These are phyloP conservation scores for Cladosporium halotolerans DNA, from an alignment of 2,329 filamentous ascomycete species.

Conservation along the genomic window DNA sequence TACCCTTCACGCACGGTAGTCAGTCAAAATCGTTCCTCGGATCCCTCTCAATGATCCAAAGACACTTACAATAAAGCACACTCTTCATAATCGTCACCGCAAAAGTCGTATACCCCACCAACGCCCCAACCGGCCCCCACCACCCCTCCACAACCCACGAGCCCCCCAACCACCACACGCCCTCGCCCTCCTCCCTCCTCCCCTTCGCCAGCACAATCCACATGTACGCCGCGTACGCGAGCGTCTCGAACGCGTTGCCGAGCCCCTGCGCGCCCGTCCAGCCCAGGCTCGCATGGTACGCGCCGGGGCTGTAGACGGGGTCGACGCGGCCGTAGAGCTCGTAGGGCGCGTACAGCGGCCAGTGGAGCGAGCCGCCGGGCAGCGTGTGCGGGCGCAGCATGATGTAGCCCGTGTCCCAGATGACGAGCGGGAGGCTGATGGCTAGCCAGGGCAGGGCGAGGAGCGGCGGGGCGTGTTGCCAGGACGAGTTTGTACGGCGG, in stretches of 20 bases:
- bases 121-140: conserved; percentile 48
- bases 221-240: conserved; percentile 59
- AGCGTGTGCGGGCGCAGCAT: conserved; percentile 74
- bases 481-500: conserved; percentile 21
- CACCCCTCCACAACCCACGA: conserved; percentile 46
- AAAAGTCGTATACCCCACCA: conserved; percentile 54
- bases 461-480: conserved; percentile 56
- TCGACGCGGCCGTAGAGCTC: conserved; percentile 74
- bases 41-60: background rate
- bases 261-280: conserved; percentile 71
- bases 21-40: conserved; percentile 48
- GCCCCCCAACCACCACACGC: conserved; percentile 40
- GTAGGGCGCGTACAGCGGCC: conserved; percentile 70
- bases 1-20: conserved; percentile 58
- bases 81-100: conserved; percentile 65
- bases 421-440: conserved; percentile 68
- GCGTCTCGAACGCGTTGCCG: conserved; percentile 63
- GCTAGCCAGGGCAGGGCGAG: conserved; percentile 64
- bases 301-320: conserved; percentile 72
- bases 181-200: conserved; percentile 30
- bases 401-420: conserved; percentile 77
- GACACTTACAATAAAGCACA: conserved; percentile 51
- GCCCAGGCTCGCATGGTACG: conserved; percentile 60
- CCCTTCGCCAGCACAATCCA: conserved; percentile 45
- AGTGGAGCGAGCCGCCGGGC: conserved; percentile 67